These are phyloP conservation scores for Aspergillus ibericus DNA, from an alignment of 2,329 filamentous ascomycete genomes.

Conservation along the genomic window DNA sequence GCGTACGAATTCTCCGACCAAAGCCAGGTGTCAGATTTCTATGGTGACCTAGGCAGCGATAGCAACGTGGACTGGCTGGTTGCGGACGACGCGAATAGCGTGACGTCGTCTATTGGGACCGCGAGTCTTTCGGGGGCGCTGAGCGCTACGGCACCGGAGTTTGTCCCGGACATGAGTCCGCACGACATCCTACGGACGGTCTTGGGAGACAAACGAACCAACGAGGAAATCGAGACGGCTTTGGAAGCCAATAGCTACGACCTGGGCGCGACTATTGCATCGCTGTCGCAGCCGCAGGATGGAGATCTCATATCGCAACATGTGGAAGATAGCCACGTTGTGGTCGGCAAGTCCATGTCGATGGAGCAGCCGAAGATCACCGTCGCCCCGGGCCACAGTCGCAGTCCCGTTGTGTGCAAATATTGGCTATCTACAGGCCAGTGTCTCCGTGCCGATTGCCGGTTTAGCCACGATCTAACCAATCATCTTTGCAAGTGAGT, in stretches of 20 bases:
- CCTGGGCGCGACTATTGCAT: slow-evolving; percentile 83
- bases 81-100: slow-evolving; percentile 78
- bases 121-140: slow-evolving; percentile 67
- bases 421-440: slow-evolving; percentile 96
- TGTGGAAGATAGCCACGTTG: slow-evolving; percentile 62
- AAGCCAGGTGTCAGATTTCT: slow-evolving; percentile 77
- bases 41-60: slow-evolving; percentile 87
- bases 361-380: slow-evolving; percentile 69
- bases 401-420: slow-evolving; percentile 90
- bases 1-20: slow-evolving; percentile 92
- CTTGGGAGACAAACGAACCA: slow-evolving; percentile 80
- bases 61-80: slow-evolving; percentile 93
- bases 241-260: slow-evolving; percentile 89
- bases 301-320: slow-evolving; percentile 52
- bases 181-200: slow-evolving; percentile 98
- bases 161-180: slow-evolving; percentile 86
- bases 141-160: slow-evolving; percentile 82
- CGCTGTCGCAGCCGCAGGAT: slow-evolving; percentile 75
- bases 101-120: slow-evolving; percentile 73
- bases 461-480: slow-evolving; percentile 94
- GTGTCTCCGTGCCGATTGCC: slow-evolving; percentile 91
- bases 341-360: slow-evolving; percentile 88
- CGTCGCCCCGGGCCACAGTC: slow-evolving; percentile 74
- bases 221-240: slow-evolving; percentile 92
- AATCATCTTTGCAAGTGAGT: slow-evolving; percentile 97